Evolutionary conservation across 2,329 filamentous ascomycete species (phyloP).

Genomic region (Ophidiomyces ophidiicola): DNA sequence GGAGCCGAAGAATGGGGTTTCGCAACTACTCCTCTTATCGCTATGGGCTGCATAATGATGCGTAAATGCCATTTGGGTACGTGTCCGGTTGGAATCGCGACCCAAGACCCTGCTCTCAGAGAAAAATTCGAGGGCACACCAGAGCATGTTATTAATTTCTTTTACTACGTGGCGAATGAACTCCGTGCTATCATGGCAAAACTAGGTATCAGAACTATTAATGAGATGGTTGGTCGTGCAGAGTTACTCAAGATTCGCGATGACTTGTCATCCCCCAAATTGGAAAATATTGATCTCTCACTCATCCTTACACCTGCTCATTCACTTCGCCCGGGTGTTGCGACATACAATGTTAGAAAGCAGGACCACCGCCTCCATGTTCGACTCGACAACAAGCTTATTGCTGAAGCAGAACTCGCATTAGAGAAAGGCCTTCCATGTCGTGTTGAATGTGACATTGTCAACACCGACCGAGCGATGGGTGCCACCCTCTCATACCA

Average conservation of each 20-base stretch:
- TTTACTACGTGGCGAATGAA: conserved; percentile 95
- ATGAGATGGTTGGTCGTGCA: conserved; percentile 92
- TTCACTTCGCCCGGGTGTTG: conserved; percentile 83
- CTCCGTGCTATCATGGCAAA: conserved; percentile 93
- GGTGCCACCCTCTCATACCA: conserved; percentile 93
- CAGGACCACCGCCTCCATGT: conserved; percentile 91
- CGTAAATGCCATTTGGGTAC: conserved; percentile 64
- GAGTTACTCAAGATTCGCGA: conserved; percentile 78
- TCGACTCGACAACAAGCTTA: conserved; percentile 91
- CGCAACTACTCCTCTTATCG: conserved; percentile 84
- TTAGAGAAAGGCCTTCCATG: conserved; percentile 89
- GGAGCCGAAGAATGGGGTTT: conserved; percentile 99
- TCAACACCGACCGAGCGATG: conserved; percentile 90
- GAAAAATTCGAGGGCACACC: conserved; percentile 89
- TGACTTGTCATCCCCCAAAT: conserved; percentile 77
- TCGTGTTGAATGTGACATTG: conserved; percentile 86
- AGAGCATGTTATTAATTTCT: conserved; percentile 97
- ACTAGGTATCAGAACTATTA: conserved; percentile 86
- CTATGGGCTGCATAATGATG: conserved; percentile 97
- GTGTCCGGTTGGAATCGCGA: conserved; percentile 86
- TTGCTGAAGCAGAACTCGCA: conserved; percentile 86
- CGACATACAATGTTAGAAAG: conserved; percentile 95
- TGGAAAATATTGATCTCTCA: conserved; percentile 82
- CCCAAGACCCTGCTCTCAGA: conserved; percentile 83
- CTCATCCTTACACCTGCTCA: conserved; percentile 92